Evolutionary conservation across 768 basidiomycete species (phyloP).

Genomic region (Tulasnella sp.): DNA sequence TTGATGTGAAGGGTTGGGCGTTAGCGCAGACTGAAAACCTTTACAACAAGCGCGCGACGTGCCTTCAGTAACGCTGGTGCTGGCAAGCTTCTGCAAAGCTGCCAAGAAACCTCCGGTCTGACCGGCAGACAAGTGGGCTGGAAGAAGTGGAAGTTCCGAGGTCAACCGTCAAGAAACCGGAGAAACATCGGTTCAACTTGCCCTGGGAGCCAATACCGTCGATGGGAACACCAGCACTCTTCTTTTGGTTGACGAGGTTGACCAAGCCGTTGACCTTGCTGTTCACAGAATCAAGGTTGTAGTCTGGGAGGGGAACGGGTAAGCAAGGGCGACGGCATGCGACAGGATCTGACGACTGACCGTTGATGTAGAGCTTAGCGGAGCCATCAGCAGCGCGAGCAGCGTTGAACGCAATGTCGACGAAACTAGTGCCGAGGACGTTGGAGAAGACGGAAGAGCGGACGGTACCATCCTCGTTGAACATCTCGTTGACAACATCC

Average conservation of each 20-base stretch:
- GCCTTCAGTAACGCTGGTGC: slow-evolving; percentile 8
- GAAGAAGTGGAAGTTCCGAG: background rate
- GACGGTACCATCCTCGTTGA: slow-evolving; percentile 51
- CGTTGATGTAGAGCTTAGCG: slow-evolving; percentile 34
- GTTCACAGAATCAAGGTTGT: slow-evolving; percentile 23
- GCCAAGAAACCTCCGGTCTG: slow-evolving; percentile 6
- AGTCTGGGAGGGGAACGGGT: background rate
- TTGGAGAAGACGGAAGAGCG: slow-evolving; percentile 43
- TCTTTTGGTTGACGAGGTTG: slow-evolving; percentile 2
- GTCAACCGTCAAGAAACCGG: background rate
- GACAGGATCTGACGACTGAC: background rate
- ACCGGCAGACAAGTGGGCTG: slow-evolving; percentile 14
- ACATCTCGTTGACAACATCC: slow-evolving; percentile 40
- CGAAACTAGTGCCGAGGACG: slow-evolving; percentile 47
- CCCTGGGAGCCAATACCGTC: slow-evolving; percentile 22
- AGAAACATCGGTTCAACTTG: background rate
- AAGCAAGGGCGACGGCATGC: background rate
- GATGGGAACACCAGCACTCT: slow-evolving; percentile 18
- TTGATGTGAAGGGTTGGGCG: background rate
- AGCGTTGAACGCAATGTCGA: slow-evolving; percentile 51
- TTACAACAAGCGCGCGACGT: background rate
- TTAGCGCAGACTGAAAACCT: background rate
- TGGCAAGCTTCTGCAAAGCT: slow-evolving; percentile 6
- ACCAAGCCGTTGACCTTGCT: slow-evolving; percentile 13
- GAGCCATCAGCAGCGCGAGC: slow-evolving; percentile 50